Percentiles rank a stretch among this genome's conserved stretches.
These are phyloP conservation scores for Carallia brachiata DNA, from an alignment of 345 rosid genomes.

Conservation along the genomic window DNA sequence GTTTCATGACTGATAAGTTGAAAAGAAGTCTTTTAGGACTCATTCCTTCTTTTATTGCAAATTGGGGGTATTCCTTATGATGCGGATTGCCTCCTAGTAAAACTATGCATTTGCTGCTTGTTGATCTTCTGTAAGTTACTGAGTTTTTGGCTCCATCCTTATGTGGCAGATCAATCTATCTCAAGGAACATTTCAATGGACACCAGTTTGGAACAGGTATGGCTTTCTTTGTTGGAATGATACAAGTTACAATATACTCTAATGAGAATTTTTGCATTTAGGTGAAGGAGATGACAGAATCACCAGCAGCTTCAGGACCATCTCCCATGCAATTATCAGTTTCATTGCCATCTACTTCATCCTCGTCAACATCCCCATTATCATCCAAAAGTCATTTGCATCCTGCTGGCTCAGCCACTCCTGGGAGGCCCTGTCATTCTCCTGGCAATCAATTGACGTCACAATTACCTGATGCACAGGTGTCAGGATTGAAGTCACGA, in stretches of 20 bases:
- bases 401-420: slow-evolving; percentile 43
- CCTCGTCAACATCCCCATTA: slow-evolving; percentile 44
- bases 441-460: slow-evolving; percentile 34
- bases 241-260: too few species aligned
- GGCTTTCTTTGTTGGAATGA: slow-evolving; percentile 8
- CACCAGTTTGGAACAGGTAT: slow-evolving; percentile 67
- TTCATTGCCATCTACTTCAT: slow-evolving; percentile 68
- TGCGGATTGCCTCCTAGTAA: background rate
- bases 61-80: too few species aligned
- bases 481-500: slow-evolving; percentile 45
- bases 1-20: too few species aligned
- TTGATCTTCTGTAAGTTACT: background rate
- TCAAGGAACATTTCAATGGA: slow-evolving; percentile 60
- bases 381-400: slow-evolving; percentile 51
- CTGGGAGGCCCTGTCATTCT: slow-evolving; percentile 41
- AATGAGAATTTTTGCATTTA: slow-evolving; percentile 18
- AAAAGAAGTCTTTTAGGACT: too few species aligned
- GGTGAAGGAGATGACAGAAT: slow-evolving; percentile 53
- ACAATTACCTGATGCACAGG: slow-evolving; percentile 43
- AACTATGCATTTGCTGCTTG: background rate
- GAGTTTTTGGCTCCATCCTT: slow-evolving; percentile 4
- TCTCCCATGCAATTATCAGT: slow-evolving; percentile 55
- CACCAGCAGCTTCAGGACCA: slow-evolving; percentile 41
- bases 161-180: slow-evolving; percentile 62
- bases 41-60: too few species aligned